Evolutionary conservation across 1,139 yeast genomes (phyloP), one percentile per base, ranked within the genome.

Genomic region (Pichia sp.): DNA sequence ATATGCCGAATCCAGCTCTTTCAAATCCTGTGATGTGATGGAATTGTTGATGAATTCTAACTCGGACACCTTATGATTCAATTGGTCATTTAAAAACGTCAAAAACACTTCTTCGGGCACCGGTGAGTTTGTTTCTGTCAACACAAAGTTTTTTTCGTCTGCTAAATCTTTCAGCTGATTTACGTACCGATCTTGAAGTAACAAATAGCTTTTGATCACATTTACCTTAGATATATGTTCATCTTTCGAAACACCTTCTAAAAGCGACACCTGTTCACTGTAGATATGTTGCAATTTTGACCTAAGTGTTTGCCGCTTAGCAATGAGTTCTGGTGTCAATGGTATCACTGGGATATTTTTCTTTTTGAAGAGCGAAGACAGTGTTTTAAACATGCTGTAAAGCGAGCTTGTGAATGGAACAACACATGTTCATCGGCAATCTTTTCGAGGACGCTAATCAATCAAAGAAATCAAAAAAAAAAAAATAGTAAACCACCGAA

Each of bases 1-100:
- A 36, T 58, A 57, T 40, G 53, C 40, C 7, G 41, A 29, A 37
- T 53, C 50, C 6, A 58, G 43, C 47, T 53, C 49, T 27, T 28
- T 33, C 5, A 55, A 40, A 43, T 58, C 59, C 4, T 40, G 29
- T 28, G 49, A 37, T 3, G 49, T 47, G 8, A 55, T 48, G 36
- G 41, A 38, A 5, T 49, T 35, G 32, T 57, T 52, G 6, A 53
- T 53, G 16, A 33, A 32, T 32, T 53, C 53, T 32, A 57, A 49
- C 44, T 57, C 59, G 10, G 46, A 51, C 1, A 57, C 53, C 35
- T 50, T 51, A 3, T 27, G 28, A 27, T 51, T 47, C 2, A 52
- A 27, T 44, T 48, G 50, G 7, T 44, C 37, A 27, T 43, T 37
- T 6, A 53, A 28, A 2, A 47, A 7, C 4, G 40, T 31, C 10